Evolutionary conservation across 2,329 filamentous ascomycete species (phyloP).

Genomic region (Capronia epimyces): DNA sequence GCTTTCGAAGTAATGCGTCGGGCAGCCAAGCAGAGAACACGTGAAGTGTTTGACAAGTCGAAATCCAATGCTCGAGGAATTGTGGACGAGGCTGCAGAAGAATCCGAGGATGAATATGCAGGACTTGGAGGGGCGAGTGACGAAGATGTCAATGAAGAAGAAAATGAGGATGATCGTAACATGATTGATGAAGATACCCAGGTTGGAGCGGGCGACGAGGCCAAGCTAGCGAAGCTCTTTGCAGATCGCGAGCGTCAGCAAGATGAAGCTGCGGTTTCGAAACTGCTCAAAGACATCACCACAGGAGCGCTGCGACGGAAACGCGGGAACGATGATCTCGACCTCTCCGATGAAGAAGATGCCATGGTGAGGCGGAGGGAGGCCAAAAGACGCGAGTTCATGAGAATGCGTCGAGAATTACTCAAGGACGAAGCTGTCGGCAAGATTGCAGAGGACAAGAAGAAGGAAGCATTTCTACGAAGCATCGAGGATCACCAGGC

Average conservation of each 20-base stretch:
- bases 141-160: conserved; percentile 69
- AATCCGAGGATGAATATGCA: conserved; percentile 97
- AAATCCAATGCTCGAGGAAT: conserved; percentile 81
- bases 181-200: conserved; percentile 81
- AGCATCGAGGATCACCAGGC: conserved; percentile 78
- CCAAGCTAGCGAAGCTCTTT: conserved; percentile 76
- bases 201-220: conserved; percentile 70
- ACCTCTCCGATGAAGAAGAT: conserved; percentile 87
- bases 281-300: conserved; percentile 87
- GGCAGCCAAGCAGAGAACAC: conserved; percentile 50
- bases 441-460: conserved; percentile 82
- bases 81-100: conserved; percentile 84
- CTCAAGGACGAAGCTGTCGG: conserved; percentile 83
- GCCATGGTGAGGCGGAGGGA: conserved; percentile 70
- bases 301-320: conserved; percentile 82
- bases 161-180: conserved; percentile 67
- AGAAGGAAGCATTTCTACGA: conserved; percentile 82
- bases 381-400: conserved; percentile 80
- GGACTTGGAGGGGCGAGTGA: conserved; percentile 85
- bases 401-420: conserved; percentile 83
- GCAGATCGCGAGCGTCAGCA: conserved; percentile 73
- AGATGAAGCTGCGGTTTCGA: conserved; percentile 83
- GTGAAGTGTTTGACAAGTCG: conserved; percentile 68
- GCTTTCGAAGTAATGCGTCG: conserved; percentile 70
- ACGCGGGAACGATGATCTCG: conserved; percentile 68